phyloP scores from a whole-genome alignment of 352 stramenopile species.

The Globisporangium nagaii region DNA sequence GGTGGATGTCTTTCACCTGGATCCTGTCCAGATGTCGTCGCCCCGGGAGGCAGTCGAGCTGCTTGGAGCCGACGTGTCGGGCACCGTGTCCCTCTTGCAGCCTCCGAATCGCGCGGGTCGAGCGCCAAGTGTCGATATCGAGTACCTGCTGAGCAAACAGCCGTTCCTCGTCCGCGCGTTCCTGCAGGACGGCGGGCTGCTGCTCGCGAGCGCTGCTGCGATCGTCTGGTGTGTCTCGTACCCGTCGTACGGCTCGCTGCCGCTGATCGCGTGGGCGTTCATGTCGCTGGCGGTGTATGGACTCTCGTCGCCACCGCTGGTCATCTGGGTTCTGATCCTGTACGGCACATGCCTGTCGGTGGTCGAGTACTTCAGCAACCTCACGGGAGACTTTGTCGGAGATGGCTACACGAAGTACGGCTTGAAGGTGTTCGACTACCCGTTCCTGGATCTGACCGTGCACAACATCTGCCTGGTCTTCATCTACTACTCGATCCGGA shows the following conservation, averaged over 20 bases:
- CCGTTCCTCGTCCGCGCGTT: slow-evolving; percentile 64
- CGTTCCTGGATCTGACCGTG: slow-evolving; percentile 63
- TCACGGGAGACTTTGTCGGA: slow-evolving; percentile 46
- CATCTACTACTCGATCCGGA: slow-evolving; percentile 78
- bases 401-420: slow-evolving; percentile 53
- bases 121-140: slow-evolving; percentile 27
- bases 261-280: slow-evolving; percentile 60
- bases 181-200: slow-evolving; percentile 53
- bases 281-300: slow-evolving; percentile 67
- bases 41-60: slow-evolving; percentile 9
- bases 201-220: slow-evolving; percentile 58
- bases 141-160: slow-evolving; percentile 52
- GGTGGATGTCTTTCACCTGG: slow-evolving; percentile 5
- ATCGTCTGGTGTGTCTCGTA: slow-evolving; percentile 82
- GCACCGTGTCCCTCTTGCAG: slow-evolving; percentile 9
- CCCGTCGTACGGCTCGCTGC: slow-evolving; percentile 67
- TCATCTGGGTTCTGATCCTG: slow-evolving; percentile 60
- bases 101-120: slow-evolving; percentile 14
- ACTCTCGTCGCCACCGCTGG: slow-evolving; percentile 31
- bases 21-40: not conserved
- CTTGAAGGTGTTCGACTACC: slow-evolving; percentile 64
- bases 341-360: slow-evolving; percentile 55
- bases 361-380: slow-evolving; percentile 61
- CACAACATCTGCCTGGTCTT: slow-evolving; percentile 74
- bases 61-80: not conserved